Evolutionary conservation across 164 flowering plant genomes (phyloP).

Genomic region (Cinnamomum chago): DNA sequence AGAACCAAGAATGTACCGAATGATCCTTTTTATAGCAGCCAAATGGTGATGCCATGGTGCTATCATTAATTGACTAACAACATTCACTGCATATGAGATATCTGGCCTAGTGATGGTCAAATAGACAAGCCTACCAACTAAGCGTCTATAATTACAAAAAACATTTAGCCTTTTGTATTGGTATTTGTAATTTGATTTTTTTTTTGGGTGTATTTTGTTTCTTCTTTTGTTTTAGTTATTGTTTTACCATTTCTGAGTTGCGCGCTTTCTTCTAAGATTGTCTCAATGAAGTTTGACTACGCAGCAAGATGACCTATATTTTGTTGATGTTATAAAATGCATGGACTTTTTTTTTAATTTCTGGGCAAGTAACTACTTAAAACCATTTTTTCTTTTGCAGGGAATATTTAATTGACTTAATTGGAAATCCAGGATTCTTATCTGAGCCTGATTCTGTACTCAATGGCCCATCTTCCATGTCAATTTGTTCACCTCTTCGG

Average conservation of each 20-base stretch:
- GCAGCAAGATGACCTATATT: neutral
- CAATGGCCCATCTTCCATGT: constrained; percentile 86
- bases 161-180: neutral
- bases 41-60: too few species aligned
- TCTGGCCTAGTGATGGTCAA: too few species aligned
- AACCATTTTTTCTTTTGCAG: constrained; percentile 34
- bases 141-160: too few species aligned
- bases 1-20: too few species aligned
- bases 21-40: too few species aligned
- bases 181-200: neutral
- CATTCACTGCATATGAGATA: too few species aligned
- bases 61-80: too few species aligned
- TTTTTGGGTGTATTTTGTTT: neutral
- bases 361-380: neutral
- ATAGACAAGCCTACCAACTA: too few species aligned
- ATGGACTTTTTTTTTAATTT: neutral
- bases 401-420: constrained; percentile 80
- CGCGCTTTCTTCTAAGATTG: neutral
- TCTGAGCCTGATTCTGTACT: constrained; percentile 81
- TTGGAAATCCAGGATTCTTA: constrained; percentile 79
- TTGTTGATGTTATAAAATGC: neutral
- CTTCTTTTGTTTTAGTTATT: neutral
- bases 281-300: neutral
- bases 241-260: neutral
- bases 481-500: constrained; percentile 88